Evolutionary conservation across 495 filamentous ascomycete genomes (phyloP).

Genomic region (Lichina pygmaea): DNA sequence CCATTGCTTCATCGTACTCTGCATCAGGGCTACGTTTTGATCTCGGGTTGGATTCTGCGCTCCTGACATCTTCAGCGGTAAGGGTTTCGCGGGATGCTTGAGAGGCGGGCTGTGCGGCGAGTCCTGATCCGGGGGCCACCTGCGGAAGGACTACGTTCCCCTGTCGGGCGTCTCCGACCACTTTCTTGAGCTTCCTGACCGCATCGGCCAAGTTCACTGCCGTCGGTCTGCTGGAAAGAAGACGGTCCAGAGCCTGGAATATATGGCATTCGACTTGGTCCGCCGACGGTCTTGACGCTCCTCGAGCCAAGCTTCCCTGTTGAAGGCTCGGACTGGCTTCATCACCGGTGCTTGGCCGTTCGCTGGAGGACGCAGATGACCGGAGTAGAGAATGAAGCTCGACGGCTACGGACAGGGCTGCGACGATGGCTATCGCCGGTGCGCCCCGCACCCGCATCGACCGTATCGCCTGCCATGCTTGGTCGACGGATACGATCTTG

Average conservation of each 20-base stretch:
- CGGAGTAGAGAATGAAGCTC: conserved; percentile 18
- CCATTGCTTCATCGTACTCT: conserved; percentile 10
- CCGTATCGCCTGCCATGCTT: conserved; percentile 81
- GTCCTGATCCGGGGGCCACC: not conserved
- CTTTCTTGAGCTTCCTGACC: conserved; percentile 42
- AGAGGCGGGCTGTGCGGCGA: not conserved
- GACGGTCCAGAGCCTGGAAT: conserved; percentile 46
- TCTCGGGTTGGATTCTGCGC: too few species aligned
- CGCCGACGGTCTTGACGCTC: conserved; percentile 10
- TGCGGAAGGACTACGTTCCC: conserved; percentile 6
- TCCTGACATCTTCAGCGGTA: conserved; percentile 12
- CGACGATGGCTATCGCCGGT: conserved; percentile 91
- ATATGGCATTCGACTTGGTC: conserved; percentile 41
- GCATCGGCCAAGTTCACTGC: conserved; percentile 89
- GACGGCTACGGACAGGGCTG: conserved; percentile 61
- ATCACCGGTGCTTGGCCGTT: not conserved
- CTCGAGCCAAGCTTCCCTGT: too few species aligned
- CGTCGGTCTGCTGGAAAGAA: conserved; percentile 68
- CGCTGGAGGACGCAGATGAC: not conserved
- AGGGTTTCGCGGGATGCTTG: too few species aligned
- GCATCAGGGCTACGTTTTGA: too few species aligned
- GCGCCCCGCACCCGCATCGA: conserved; percentile 85
- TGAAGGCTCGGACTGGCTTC: conserved; percentile 3
- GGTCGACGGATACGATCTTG: conserved; percentile 39
- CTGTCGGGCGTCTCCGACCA: conserved; percentile 17